Base-by-base conservation (phyloP, 805 yeast genomes). In the Torulaspora quercuum region DNA sequence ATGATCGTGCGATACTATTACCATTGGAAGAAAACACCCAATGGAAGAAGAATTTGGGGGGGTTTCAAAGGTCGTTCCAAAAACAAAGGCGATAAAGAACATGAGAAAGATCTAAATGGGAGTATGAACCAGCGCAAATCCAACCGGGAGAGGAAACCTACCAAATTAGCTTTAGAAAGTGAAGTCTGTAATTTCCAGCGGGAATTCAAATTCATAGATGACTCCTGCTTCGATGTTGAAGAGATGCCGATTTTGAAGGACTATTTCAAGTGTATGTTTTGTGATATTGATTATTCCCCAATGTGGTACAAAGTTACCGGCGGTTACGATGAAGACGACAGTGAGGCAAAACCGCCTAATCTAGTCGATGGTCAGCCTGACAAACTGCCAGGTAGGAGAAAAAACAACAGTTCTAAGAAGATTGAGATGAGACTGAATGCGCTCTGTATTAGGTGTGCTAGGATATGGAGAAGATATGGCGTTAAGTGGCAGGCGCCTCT, bases 381-480 rank as follows among this genome's bases (percentile, higher is more conserved):
- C 14, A 43, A 34, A 16, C 13, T 29, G 5, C 17, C 41, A 4
- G 24, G 20, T 60, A 37, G 35, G 23, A 11, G 16, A 25, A 25
- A 18, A 15, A 27, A 21, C 7, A 25, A 20, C 18, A 11, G 19
- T 7, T 11, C 39, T 8, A 20, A 36, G 5, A 14, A 16, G 5
- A 20, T 49, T 1, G 48, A 53, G 7, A 53, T 63, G 5, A 50
- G 64, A 1, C 63, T 77, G 2, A 60, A 68, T 10, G 96, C 88
- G 0, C 64, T 90, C 9, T 90, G 98, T 58, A 63, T 72, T 18
- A 68, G 97, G 36, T 90, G 98, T 65, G 95, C 96, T 0, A 71
- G 83, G 40, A 55, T 92, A 18, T 90, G 97, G 97, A 72, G 95
- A 57, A 66, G 94, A 25, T 90, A 90, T 59, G 96, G 88, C 0